phyloP scores from a whole-genome alignment of 2,329 filamentous ascomycete genomes.

The Aspergillus ochraceoroseus region DNA sequence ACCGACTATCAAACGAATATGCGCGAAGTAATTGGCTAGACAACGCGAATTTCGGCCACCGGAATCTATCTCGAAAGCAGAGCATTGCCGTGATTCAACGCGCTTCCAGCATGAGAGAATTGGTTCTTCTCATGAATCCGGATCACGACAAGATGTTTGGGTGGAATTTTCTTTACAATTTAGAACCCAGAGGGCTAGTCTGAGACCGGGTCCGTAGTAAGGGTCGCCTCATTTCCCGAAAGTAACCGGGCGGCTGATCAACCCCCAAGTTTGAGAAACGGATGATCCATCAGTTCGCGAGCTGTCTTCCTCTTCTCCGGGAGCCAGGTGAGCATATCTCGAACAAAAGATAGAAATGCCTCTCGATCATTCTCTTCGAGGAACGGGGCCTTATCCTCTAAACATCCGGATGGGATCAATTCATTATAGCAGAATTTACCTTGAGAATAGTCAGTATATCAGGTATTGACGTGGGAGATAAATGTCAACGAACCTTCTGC shows the following conservation, averaged over 20 bases:
- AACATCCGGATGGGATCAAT: constrained; percentile 22
- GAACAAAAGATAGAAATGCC: constrained; percentile 32
- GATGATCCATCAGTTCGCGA: constrained; percentile 34
- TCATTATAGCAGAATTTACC: constrained; percentile 23
- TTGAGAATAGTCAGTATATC: constrained; percentile 17
- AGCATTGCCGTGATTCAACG: too few relatives aligned
- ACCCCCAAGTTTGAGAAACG: constrained; percentile 26
- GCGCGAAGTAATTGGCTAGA: too few relatives aligned
- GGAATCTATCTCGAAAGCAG: too few relatives aligned
- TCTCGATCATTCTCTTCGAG: constrained; percentile 31
- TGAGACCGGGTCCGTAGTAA: too few relatives aligned
- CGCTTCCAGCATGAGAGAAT: too few relatives aligned
- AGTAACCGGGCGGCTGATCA: constrained; percentile 1
- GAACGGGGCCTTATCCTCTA: constrained; percentile 24
- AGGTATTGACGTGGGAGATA: constrained; percentile 4
- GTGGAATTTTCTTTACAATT: too few relatives aligned
- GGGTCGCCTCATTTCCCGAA: too few relatives aligned
- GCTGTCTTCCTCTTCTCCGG: constrained; percentile 37
- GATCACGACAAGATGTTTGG: too few relatives aligned
- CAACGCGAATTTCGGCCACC: too few relatives aligned
- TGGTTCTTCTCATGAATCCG: too few relatives aligned
- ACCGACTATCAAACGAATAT: too few relatives aligned
- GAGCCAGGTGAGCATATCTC: constrained; percentile 35
- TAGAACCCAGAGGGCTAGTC: too few relatives aligned
- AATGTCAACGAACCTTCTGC: constrained; percentile 17